Evolutionary conservation across 2,329 filamentous ascomycete genomes (phyloP).

Genomic region (Aspergillus novofumigatus): DNA sequence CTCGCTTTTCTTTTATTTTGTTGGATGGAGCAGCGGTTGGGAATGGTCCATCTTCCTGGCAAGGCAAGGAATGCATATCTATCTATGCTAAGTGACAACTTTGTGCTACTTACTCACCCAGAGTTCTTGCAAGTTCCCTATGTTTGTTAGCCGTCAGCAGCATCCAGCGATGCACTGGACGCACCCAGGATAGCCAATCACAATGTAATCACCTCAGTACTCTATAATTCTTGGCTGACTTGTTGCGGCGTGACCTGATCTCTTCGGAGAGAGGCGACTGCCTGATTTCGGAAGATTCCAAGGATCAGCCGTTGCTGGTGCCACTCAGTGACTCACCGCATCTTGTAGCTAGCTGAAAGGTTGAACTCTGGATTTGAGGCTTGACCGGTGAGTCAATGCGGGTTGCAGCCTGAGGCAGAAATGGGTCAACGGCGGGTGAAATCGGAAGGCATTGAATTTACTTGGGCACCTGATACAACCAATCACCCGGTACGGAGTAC

Average conservation of each 20-base stretch:
- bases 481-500: not conserved
- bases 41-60: not conserved
- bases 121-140: not conserved
- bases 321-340: conserved; percentile 5
- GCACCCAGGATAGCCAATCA: conserved; percentile 5
- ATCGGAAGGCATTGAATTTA: not conserved
- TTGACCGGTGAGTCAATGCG: not conserved
- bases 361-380: not conserved
- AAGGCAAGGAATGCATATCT: conserved; percentile 5
- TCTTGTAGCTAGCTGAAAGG: not conserved
- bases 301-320: not conserved
- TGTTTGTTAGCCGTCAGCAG: not conserved
- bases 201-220: not conserved
- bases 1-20: conserved; percentile 8
- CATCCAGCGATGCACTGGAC: not conserved
- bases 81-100: not conserved
- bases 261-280: not conserved
- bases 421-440: not conserved
- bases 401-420: not conserved
- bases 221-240: not conserved
- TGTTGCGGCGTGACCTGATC: not conserved
- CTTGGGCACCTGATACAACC: not conserved
- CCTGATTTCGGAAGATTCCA: not conserved
- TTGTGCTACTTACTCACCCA: not conserved
- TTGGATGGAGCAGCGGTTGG: conserved; percentile 1